phyloP scores from a whole-genome alignment of 1,284 basidiomycete species.

The Phylloboletellus chloephorus region DNA sequence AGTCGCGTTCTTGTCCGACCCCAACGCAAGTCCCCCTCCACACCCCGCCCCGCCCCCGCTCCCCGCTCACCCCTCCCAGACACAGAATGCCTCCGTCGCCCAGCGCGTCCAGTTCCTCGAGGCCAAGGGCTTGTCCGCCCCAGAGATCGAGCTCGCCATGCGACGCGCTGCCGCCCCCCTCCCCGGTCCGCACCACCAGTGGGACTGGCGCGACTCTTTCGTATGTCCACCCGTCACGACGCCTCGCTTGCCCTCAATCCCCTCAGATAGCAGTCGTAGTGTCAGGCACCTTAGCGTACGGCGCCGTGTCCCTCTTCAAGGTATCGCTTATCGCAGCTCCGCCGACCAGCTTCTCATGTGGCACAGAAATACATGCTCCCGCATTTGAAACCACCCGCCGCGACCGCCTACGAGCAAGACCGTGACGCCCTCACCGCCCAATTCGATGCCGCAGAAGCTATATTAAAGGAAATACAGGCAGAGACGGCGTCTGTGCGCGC shows the following conservation, averaged over 20 bases:
- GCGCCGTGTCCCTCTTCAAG: constrained; percentile 80
- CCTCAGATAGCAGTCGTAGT: constrained; percentile 90
- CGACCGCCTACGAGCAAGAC: constrained; percentile 87
- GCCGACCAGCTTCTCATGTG: neutral
- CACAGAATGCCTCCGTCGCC: constrained; percentile 71
- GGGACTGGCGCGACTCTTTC: constrained; percentile 96
- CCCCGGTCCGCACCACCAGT: constrained; percentile 42
- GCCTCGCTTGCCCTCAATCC: constrained; percentile 25
- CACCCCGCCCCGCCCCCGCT: too few relatives aligned
- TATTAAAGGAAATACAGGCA: constrained; percentile 78
- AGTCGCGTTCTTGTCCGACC: constrained; percentile 74
- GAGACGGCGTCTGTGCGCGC: constrained; percentile 69
- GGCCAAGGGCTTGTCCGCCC: constrained; percentile 80
- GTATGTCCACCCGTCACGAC: constrained; percentile 43
- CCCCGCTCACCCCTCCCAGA: constrained; percentile 35
- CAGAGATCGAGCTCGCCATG: constrained; percentile 87
- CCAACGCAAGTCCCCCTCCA: constrained; percentile 45
- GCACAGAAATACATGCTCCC: constrained; percentile 86
- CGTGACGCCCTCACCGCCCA: constrained; percentile 82
- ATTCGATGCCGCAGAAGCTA: constrained; percentile 87
- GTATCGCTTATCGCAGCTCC: constrained; percentile 36
- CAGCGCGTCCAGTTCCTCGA: constrained; percentile 92
- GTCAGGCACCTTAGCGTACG: constrained; percentile 86
- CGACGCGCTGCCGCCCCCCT: constrained; percentile 48
- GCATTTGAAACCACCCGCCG: constrained; percentile 85